phyloP scores from a whole-genome alignment of 768 basidiomycete genomes.

The Lactarius sp. region DNA sequence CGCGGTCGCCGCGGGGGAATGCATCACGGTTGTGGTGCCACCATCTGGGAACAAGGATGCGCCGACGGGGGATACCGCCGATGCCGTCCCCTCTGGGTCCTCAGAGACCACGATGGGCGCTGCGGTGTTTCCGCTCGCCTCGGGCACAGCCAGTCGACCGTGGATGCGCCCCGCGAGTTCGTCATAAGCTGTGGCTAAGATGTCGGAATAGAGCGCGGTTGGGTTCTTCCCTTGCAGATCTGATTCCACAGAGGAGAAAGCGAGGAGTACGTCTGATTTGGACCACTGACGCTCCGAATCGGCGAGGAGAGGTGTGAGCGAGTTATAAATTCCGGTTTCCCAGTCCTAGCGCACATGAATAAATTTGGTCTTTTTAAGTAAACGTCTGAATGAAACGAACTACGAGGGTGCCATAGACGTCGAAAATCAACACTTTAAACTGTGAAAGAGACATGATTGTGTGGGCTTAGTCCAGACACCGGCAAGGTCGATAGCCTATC shows the following conservation, averaged over 20 bases:
- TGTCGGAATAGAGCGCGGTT: conserved; percentile 52
- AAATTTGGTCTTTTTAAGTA: not conserved
- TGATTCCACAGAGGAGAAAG: conserved; percentile 49
- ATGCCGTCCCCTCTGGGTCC: not conserved
- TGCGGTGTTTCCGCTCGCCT: not conserved
- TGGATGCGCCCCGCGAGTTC: conserved; percentile 34
- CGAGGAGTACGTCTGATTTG: conserved; percentile 46
- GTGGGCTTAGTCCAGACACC: not conserved
- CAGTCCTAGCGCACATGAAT: conserved; percentile 44
- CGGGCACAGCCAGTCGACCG: not conserved
- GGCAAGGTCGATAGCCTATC: not conserved
- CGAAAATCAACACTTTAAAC: conserved; percentile 56
- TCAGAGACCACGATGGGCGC: not conserved
- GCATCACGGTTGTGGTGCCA: too few relatives aligned
- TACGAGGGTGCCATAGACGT: conserved; percentile 72
- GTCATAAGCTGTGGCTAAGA: conserved; percentile 43
- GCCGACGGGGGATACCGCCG: not conserved
- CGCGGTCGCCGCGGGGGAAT: conserved; percentile 33
- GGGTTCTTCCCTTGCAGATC: conserved; percentile 57
- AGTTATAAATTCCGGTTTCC: conserved; percentile 61
- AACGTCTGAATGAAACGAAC: conserved; percentile 30
- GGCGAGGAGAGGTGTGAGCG: conserved; percentile 47
- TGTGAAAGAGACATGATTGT: conserved; percentile 27
- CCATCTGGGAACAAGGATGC: not conserved
- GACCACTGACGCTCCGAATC: conserved; percentile 40